phyloP scores from a whole-genome alignment of 768 basidiomycete genomes.

The Pleurotus djamor region DNA sequence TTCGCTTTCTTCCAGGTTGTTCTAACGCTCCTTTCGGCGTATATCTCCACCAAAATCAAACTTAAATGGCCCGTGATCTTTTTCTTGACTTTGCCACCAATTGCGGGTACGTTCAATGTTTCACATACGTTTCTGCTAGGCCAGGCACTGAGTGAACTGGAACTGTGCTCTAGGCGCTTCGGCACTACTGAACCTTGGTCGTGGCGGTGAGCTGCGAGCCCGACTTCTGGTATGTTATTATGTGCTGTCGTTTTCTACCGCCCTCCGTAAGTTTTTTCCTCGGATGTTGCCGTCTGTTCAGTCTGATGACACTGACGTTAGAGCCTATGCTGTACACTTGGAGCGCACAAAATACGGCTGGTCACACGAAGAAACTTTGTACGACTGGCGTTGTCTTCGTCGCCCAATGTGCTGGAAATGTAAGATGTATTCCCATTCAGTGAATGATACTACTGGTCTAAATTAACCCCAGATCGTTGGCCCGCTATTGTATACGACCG shows the following conservation, averaged over 20 bases:
- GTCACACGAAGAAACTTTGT: constrained; percentile 38
- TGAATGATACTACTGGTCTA: background rate
- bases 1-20: constrained; percentile 41
- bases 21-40: constrained; percentile 30
- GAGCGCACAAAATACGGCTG: constrained; percentile 38
- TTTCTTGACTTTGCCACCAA: constrained; percentile 30
- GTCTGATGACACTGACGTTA: constrained; percentile 3
- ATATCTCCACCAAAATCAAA: constrained; percentile 30
- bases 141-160: no score
- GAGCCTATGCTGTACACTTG: constrained; percentile 40
- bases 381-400: constrained; percentile 42
- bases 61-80: constrained; percentile 39
- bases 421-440: constrained; percentile 1
- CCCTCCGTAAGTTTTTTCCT: constrained; percentile 20
- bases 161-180: constrained; percentile 12
- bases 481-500: constrained; percentile 32
- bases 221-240: constrained; percentile 35
- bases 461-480: constrained; percentile 24
- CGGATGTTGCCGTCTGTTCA: background rate
- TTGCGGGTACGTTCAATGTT: constrained; percentile 22
- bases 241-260: constrained; percentile 35
- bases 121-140: background rate
- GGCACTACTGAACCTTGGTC: constrained; percentile 29
- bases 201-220: constrained; percentile 22
- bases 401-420: constrained; percentile 45